Conservation (phyloP, 2,329 filamentous ascomycete species). For the Fusarium algeriense region DNA sequence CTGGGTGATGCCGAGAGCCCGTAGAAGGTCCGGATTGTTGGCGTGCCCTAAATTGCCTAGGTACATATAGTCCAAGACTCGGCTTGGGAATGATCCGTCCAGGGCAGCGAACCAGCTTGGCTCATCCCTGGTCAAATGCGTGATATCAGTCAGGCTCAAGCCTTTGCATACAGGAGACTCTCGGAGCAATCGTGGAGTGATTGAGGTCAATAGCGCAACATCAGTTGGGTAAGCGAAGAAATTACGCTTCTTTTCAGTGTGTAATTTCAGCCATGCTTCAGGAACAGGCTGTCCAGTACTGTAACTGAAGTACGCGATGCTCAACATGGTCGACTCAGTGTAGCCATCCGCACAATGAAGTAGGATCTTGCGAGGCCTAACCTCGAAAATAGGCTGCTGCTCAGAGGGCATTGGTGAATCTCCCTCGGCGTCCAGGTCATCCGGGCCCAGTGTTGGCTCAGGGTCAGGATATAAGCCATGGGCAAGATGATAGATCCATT, state of each 20-base stretch:
- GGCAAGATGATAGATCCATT: slow-evolving; percentile 88
- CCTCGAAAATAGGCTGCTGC: slow-evolving; percentile 31
- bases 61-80: slow-evolving; percentile 94
- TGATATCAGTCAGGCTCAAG: slow-evolving; percentile 66
- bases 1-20: slow-evolving; percentile 83
- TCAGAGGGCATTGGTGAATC: slow-evolving; percentile 44
- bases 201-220: slow-evolving; percentile 81
- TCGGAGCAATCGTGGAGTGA: slow-evolving; percentile 80
- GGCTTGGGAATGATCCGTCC: slow-evolving; percentile 91
- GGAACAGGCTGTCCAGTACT: slow-evolving; percentile 84
- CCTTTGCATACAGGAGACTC: slow-evolving; percentile 71
- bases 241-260: slow-evolving; percentile 84
- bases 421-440: slow-evolving; percentile 48
- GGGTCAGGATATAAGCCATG: slow-evolving; percentile 66
- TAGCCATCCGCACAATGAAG: slow-evolving; percentile 97
- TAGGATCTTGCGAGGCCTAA: slow-evolving; percentile 75
- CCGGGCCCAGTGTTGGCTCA: slow-evolving; percentile 54
- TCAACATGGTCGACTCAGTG: slow-evolving; percentile 91
- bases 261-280: slow-evolving; percentile 88
- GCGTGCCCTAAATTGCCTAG: slow-evolving; percentile 93
- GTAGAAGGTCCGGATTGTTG: slow-evolving; percentile 88
- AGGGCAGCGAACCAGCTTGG: slow-evolving; percentile 86
- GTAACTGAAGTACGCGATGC: slow-evolving; percentile 93
- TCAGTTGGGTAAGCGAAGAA: slow-evolving; percentile 97
- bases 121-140: slow-evolving; percentile 66